Evolutionary conservation across 2,329 filamentous ascomycete genomes (phyloP).

Genomic region (Cordyceps tenuipes): DNA sequence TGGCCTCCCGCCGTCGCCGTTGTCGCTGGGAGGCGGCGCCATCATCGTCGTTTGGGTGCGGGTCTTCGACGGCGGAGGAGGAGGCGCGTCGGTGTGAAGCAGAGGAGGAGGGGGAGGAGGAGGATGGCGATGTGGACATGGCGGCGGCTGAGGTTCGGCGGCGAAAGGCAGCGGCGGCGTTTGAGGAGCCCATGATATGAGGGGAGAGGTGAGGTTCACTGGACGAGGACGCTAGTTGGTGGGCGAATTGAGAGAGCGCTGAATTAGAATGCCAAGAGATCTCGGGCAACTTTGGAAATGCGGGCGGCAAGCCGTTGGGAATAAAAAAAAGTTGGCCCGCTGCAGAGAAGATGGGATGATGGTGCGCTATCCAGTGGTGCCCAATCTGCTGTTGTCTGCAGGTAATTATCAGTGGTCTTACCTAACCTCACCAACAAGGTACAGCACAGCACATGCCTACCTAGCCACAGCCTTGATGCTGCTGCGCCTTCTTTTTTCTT

Average conservation of each 20-base stretch:
- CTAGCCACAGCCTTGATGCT: neutral
- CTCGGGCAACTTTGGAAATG: too few relatives aligned
- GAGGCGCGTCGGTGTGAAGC: neutral
- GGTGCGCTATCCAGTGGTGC: too few relatives aligned
- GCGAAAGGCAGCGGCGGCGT: neutral
- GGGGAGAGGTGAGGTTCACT: too few relatives aligned
- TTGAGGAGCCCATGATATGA: neutral
- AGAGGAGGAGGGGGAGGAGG: neutral
- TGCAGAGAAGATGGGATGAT: too few relatives aligned
- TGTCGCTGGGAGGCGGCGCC: neutral
- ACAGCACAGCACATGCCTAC: too few relatives aligned
- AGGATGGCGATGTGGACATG: neutral
- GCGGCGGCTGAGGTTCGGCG: constrained; percentile 2
- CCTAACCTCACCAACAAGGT: too few relatives aligned
- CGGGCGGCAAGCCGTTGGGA: too few relatives aligned
- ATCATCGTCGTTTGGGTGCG: neutral
- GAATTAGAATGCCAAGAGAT: neutral
- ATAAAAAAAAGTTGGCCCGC: too few relatives aligned
- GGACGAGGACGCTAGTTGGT: too few relatives aligned
- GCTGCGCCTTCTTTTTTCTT: constrained; percentile 1
- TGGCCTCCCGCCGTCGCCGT: neutral
- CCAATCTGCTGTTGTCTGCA: too few relatives aligned
- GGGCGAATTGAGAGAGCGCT: neutral
- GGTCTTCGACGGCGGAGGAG: neutral
- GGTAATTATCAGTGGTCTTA: too few relatives aligned